A percentile compares a stretch with the other conserved stretches of the same genome.
Conservation (phyloP, 176 grass and related monocot species). For the Urochloa ruziziensis region DNA sequence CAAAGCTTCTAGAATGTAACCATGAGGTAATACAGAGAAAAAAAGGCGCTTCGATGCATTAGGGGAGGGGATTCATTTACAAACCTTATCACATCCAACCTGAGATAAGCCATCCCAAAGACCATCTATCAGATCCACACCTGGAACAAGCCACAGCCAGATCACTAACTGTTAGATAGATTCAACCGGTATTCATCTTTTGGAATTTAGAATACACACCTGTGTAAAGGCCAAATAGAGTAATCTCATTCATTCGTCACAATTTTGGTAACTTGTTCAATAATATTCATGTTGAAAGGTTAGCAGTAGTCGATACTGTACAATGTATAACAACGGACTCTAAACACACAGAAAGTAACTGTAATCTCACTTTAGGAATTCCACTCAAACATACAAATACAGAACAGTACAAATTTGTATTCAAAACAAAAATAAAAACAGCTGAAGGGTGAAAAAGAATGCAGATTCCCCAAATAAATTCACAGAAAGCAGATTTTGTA, state of each 20-base stretch:
- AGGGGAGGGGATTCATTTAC: background rate
- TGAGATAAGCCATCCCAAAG: background rate
- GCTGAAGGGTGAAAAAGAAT: conserved; percentile 36
- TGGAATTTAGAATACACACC: background rate
- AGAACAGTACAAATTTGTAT: conserved; percentile 21
- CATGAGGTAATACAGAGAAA: background rate
- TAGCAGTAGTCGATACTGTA: conserved; percentile 3
- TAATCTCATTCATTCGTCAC: background rate
- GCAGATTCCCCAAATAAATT: conserved; percentile 30
- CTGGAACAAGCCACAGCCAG: conserved; percentile 8
- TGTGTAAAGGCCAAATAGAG: conserved; percentile 12
- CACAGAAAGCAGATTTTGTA: conserved; percentile 21
- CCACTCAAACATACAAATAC: conserved; percentile 2
- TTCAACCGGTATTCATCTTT: conserved; percentile 6
- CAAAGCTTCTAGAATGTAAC: conserved; percentile 6
- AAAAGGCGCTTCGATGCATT: background rate
- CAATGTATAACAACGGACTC: background rate
- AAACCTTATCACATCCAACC: conserved; percentile 14
- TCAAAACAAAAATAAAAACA: conserved; percentile 5
- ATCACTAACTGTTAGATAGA: background rate
- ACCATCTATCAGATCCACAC: background rate
- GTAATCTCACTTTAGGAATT: background rate
- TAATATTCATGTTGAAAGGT: conserved; percentile 6
- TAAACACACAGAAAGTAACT: background rate
- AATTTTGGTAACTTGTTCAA: conserved; percentile 22